phyloP scores from a whole-genome alignment of 257 asterid genomes.

The Anisodus acutangulus region DNA sequence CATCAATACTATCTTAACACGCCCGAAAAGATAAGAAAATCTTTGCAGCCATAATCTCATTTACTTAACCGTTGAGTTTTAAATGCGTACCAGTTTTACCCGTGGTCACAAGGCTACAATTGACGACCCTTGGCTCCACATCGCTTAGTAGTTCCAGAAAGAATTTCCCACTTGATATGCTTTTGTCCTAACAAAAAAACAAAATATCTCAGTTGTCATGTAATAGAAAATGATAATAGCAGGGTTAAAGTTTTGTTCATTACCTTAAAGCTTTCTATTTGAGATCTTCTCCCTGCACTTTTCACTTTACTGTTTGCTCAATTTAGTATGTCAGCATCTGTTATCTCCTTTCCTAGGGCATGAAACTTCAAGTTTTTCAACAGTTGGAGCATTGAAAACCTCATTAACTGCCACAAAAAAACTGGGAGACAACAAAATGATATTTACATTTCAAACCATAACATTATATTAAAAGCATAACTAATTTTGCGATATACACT shows the following conservation, averaged over 20 bases:
- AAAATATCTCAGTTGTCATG: neutral
- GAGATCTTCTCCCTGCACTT: slow-evolving; percentile 56
- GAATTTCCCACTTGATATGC: slow-evolving; percentile 70
- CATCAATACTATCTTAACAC: neutral
- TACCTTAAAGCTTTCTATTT: slow-evolving; percentile 94
- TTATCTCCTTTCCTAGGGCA: slow-evolving; percentile 72
- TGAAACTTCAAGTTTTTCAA: slow-evolving; percentile 69
- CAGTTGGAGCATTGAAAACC: slow-evolving; percentile 86
- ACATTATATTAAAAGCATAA: neutral
- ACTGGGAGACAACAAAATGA: slow-evolving; percentile 46
- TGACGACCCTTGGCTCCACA: slow-evolving; percentile 91
- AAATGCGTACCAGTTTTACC: slow-evolving; percentile 76
- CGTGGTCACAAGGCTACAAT: slow-evolving; percentile 87
- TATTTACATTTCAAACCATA: neutral
- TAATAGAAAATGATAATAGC: neutral
- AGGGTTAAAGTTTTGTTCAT: slow-evolving; percentile 16
- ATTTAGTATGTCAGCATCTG: slow-evolving; percentile 65
- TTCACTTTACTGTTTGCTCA: slow-evolving; percentile 77
- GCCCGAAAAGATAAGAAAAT: neutral
- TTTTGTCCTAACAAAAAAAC: slow-evolving; percentile 58
- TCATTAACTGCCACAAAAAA: slow-evolving; percentile 91
- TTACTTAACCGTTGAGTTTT: no score
- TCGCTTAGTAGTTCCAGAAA: slow-evolving; percentile 77
- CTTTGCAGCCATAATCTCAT: neutral
- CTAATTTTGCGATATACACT: neutral